A percentile compares a stretch with the other conserved stretches of the same genome.
phyloP scores from a whole-genome alignment of 2,329 filamentous ascomycete species.

The Pseudocercospora fijiensis region DNA sequence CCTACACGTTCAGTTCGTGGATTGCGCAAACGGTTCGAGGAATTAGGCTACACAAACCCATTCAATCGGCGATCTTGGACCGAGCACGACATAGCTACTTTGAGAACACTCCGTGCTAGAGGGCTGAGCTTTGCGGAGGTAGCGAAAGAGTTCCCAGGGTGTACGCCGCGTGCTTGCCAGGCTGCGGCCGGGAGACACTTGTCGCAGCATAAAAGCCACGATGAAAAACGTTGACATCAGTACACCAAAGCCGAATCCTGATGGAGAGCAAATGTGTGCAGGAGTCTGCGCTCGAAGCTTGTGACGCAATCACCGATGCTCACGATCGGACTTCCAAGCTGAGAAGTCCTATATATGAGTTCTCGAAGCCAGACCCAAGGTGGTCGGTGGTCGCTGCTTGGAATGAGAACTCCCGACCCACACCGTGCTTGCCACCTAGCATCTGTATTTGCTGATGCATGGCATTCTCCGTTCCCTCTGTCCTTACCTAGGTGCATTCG shows the following conservation, averaged over 20 bases:
- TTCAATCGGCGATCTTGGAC: neutral
- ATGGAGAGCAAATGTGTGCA: no score
- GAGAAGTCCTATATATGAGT: neutral
- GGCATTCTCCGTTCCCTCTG: neutral
- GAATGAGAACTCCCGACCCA: neutral
- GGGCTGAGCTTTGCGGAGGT: neutral
- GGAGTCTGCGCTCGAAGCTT: no score
- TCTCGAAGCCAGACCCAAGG: neutral
- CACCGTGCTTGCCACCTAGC: neutral
- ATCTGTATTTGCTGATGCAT: neutral
- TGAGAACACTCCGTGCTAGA: neutral
- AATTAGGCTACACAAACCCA: neutral
- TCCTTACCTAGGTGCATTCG: slow-evolving; percentile 50
- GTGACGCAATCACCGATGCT: no score
- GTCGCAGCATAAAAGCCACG: neutral
- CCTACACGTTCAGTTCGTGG: neutral
- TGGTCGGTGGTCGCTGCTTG: neutral
- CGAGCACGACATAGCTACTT: neutral
- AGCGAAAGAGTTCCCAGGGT: neutral
- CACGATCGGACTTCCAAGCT: neutral
- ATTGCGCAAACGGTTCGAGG: neutral
- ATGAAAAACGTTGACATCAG: neutral
- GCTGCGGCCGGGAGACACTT: neutral
- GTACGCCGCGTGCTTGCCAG: neutral
- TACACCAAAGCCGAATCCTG: neutral